Evolutionary conservation across 768 basidiomycete genomes (phyloP).

Genomic region (Clavaria fumosa): DNA sequence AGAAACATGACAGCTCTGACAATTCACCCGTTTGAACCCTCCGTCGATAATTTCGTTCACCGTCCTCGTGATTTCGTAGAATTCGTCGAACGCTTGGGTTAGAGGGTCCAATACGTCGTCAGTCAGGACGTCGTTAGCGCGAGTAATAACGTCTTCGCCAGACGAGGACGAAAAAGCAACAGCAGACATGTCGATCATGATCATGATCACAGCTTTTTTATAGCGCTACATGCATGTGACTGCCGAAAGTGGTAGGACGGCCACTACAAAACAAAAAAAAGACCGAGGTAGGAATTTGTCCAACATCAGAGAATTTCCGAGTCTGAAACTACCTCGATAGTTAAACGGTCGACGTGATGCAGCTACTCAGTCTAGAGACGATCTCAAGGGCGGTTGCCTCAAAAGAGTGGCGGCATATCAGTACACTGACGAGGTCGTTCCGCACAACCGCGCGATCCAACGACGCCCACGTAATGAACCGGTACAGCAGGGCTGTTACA

Average conservation of each 20-base stretch:
- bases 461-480: constrained; percentile 36
- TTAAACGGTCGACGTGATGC: too few species aligned
- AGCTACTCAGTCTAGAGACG: too few species aligned
- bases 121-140: constrained; percentile 32
- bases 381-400: too few species aligned
- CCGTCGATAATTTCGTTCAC: constrained; percentile 41
- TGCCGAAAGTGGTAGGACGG: too few species aligned
- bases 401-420: too few species aligned
- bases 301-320: too few species aligned
- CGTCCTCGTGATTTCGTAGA: constrained; percentile 65
- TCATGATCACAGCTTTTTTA: too few species aligned
- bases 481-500: constrained; percentile 71
- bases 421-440: constrained; percentile 25
- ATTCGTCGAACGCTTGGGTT: constrained; percentile 34
- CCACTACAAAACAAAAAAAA: too few species aligned
- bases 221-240: too few species aligned
- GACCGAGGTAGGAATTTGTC: too few species aligned
- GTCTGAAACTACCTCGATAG: too few species aligned
- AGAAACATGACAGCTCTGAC: neutral
- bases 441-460: constrained; percentile 24
- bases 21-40: constrained; percentile 53
- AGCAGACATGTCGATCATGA: too few species aligned
- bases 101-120: constrained; percentile 22
- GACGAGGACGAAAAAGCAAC: constrained; percentile 38
- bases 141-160: constrained; percentile 48